Evolutionary conservation across 306 rosid genomes (phyloP).

Genomic region (Acacia acuminata): DNA sequence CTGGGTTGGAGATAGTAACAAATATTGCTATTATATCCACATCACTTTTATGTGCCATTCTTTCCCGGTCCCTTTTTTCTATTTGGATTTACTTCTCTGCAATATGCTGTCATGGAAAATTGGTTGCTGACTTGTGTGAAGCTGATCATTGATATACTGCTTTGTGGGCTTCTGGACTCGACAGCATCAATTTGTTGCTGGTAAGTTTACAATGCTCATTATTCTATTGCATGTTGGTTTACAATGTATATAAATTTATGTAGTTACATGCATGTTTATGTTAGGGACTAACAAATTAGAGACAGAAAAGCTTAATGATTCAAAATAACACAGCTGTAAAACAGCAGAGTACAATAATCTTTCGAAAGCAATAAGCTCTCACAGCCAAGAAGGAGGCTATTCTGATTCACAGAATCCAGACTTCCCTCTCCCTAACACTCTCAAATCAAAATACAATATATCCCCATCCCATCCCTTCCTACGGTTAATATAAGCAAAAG

Average conservation of each 20-base stretch:
- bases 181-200: slow-evolving; percentile 99
- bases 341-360: too few relatives aligned
- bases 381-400: too few relatives aligned
- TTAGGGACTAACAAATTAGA: too few relatives aligned
- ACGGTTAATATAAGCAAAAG: too few relatives aligned
- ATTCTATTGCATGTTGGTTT: slow-evolving; percentile 3
- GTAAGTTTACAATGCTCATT: slow-evolving; percentile 54
- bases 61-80: neutral
- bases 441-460: too few relatives aligned
- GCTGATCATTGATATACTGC: slow-evolving; percentile 49
- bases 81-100: slow-evolving; percentile 36
- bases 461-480: too few relatives aligned
- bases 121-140: slow-evolving; percentile 37
- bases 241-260: neutral
- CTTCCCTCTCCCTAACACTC: too few relatives aligned
- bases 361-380: too few relatives aligned
- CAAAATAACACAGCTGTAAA: too few relatives aligned
- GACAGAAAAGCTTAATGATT: too few relatives aligned
- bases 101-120: slow-evolving; percentile 42
- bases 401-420: too few relatives aligned
- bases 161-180: slow-evolving; percentile 47
- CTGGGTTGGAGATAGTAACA: neutral
- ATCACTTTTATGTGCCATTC: slow-evolving; percentile 10
- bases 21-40: neutral
- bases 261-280: too few relatives aligned